Conservation (phyloP, 306 rosid species). For the Astragalus membranaceus region DNA sequence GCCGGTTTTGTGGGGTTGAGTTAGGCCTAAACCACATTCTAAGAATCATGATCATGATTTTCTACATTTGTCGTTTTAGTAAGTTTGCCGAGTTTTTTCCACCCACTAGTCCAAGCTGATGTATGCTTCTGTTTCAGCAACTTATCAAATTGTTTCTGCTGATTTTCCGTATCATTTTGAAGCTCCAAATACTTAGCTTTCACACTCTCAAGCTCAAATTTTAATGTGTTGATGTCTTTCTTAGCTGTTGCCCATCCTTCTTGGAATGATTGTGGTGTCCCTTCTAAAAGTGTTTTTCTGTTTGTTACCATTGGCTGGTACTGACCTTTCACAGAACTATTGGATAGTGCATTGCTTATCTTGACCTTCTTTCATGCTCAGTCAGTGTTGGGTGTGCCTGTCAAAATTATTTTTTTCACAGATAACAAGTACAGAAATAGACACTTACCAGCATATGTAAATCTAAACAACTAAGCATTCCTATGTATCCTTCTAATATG, state of each 20-base stretch:
- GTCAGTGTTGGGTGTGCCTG: slow-evolving; percentile 95
- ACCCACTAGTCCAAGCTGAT: slow-evolving; percentile 85
- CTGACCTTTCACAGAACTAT: slow-evolving; percentile 44
- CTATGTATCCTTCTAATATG: not conserved
- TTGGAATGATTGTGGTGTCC: slow-evolving; percentile 95
- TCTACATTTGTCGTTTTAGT: slow-evolving; percentile 56
- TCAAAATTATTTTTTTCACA: slow-evolving; percentile 1
- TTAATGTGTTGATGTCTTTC: slow-evolving; percentile 83
- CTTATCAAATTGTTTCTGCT: slow-evolving; percentile 87
- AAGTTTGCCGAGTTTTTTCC: slow-evolving; percentile 90
- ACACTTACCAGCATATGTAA: not conserved
- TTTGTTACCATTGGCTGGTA: slow-evolving; percentile 68
- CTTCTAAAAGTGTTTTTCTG: slow-evolving; percentile 79
- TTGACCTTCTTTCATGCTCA: slow-evolving; percentile 93
- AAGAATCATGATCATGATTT: slow-evolving; percentile 35
- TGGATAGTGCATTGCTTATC: slow-evolving; percentile 79
- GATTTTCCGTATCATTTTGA: slow-evolving; percentile 75
- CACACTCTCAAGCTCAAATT: slow-evolving; percentile 85
- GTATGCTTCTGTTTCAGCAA: slow-evolving; percentile 68
- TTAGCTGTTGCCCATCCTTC: slow-evolving; percentile 95
- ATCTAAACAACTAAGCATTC: not conserved
- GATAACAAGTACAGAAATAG: not conserved
- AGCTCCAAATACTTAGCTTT: slow-evolving; percentile 81
- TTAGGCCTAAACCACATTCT: too few species aligned
- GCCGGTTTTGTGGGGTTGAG: too few species aligned